phyloP scores from a whole-genome alignment of 768 basidiomycete species.

The Mycena epipterygia region DNA sequence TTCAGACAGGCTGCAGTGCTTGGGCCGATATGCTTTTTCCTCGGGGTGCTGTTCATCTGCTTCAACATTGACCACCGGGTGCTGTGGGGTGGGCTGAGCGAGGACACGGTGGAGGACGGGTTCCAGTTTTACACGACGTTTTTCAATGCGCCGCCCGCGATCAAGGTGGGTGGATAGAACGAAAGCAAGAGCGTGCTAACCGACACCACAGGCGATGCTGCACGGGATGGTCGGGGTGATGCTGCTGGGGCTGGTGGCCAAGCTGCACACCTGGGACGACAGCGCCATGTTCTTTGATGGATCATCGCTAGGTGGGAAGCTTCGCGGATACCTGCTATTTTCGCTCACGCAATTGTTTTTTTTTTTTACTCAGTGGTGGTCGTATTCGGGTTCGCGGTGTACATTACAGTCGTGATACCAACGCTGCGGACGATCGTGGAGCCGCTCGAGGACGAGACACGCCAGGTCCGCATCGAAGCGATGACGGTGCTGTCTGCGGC shows the following conservation, averaged over 20 bases:
- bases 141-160: slow-evolving; percentile 92
- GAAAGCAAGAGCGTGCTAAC: background rate
- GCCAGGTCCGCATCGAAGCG: slow-evolving; percentile 79
- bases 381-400: slow-evolving; percentile 83
- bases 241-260: slow-evolving; percentile 79
- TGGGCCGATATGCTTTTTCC: slow-evolving; percentile 89
- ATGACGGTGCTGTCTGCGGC: slow-evolving; percentile 87
- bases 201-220: slow-evolving; percentile 79
- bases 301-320: slow-evolving; percentile 77
- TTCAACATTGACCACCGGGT: slow-evolving; percentile 91
- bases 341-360: background rate
- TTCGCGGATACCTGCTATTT: slow-evolving; percentile 66
- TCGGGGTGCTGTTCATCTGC: slow-evolving; percentile 89
- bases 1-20: slow-evolving; percentile 93
- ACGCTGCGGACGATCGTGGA: slow-evolving; percentile 81
- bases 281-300: slow-evolving; percentile 97
- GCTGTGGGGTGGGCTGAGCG: slow-evolving; percentile 76
- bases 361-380: slow-evolving; percentile 35
- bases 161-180: slow-evolving; percentile 70
- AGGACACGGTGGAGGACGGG: slow-evolving; percentile 78
- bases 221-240: slow-evolving; percentile 89
- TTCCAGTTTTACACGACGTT: slow-evolving; percentile 94
- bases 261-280: slow-evolving; percentile 91
- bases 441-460: slow-evolving; percentile 69
- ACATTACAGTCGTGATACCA: slow-evolving; percentile 86